A percentile compares a stretch with the other conserved stretches of the same genome.
These are phyloP conservation scores for Pugionium dolabratum DNA, from an alignment of 345 rosid genomes.

Conservation along the genomic window DNA sequence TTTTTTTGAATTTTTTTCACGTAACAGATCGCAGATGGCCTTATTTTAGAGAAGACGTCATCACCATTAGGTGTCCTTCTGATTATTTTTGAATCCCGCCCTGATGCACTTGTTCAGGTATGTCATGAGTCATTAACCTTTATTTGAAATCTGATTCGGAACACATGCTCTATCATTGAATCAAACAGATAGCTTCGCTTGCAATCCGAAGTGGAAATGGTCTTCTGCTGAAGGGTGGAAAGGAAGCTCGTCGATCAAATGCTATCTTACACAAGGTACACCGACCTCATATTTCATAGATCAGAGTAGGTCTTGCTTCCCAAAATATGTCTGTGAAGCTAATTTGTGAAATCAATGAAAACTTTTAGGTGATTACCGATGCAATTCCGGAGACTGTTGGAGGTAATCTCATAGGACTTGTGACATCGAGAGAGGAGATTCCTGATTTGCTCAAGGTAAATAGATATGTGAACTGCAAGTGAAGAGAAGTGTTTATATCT, in stretches of 20 bases:
- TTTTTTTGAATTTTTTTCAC: slow-evolving; percentile 3
- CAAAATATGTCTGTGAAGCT: slow-evolving; percentile 5
- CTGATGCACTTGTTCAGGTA: slow-evolving; percentile 98
- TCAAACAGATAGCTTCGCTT: slow-evolving; percentile 83
- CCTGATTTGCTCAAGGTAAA: slow-evolving; percentile 91
- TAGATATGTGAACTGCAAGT: slow-evolving; percentile 29
- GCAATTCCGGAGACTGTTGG: slow-evolving; percentile 85
- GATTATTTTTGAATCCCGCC: slow-evolving; percentile 95
- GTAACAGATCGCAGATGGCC: slow-evolving; percentile 88
- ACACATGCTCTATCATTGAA: slow-evolving; percentile 29
- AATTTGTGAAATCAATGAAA: slow-evolving; percentile 11
- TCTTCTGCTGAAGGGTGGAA: slow-evolving; percentile 93
- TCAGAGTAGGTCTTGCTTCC: slow-evolving; percentile 20
- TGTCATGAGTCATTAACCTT: slow-evolving; percentile 20
- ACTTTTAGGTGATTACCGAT: slow-evolving; percentile 73
- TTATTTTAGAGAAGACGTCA: slow-evolving; percentile 86
- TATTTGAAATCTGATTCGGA: slow-evolving; percentile 7
- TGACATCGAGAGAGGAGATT: slow-evolving; percentile 94
- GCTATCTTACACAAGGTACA: slow-evolving; percentile 87
- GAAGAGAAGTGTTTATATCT: slow-evolving; percentile 9
- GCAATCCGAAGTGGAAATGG: slow-evolving; percentile 97
- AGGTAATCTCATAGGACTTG: slow-evolving; percentile 81
- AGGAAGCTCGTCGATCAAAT: slow-evolving; percentile 91
- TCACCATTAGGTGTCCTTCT: slow-evolving; percentile 95
- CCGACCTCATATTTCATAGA: slow-evolving; percentile 16